Evolutionary conservation across 768 basidiomycete species (phyloP).

Genomic region (Austroboletus festivus): DNA sequence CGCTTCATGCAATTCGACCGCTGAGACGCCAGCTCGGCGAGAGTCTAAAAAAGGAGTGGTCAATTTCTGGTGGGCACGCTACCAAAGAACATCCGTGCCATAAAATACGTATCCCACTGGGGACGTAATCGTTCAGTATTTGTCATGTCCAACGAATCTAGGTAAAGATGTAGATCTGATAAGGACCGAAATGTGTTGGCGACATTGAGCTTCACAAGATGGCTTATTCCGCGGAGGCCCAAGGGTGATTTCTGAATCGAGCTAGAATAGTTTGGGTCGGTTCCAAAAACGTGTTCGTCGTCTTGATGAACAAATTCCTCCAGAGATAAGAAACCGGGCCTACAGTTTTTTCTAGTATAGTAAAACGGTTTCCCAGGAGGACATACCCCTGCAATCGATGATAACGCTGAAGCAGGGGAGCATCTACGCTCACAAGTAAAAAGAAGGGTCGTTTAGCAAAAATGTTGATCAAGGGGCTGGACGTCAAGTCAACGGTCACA

Average conservation of each 20-base stretch:
- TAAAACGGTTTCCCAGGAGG: background rate
- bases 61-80: background rate
- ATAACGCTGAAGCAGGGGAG: constrained; percentile 72
- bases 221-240: constrained; percentile 27
- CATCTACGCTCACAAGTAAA: constrained; percentile 79
- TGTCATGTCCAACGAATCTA: constrained; percentile 67
- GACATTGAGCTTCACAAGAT: constrained; percentile 58
- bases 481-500: constrained; percentile 73
- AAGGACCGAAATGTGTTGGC: constrained; percentile 60
- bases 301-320: constrained; percentile 73
- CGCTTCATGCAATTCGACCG: constrained; percentile 97
- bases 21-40: constrained; percentile 85
- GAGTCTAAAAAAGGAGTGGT: constrained; percentile 49
- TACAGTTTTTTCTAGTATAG: constrained; percentile 13
- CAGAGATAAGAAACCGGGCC: constrained; percentile 40
- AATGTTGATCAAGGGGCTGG: constrained; percentile 51
- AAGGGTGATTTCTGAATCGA: constrained; percentile 12
- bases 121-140: constrained; percentile 79
- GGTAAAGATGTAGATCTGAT: constrained; percentile 52
- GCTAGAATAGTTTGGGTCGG: constrained; percentile 9
- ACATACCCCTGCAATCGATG: constrained; percentile 52
- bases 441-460: constrained; percentile 91
- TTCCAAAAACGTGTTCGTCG: constrained; percentile 68
- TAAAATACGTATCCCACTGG: constrained; percentile 95
- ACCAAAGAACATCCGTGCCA: constrained; percentile 50